Evolutionary conservation across 2,329 filamentous ascomycete species (phyloP), one percentile per base, ranked within the genome.

Genomic region (Erysiphe neolycopersici): DNA sequence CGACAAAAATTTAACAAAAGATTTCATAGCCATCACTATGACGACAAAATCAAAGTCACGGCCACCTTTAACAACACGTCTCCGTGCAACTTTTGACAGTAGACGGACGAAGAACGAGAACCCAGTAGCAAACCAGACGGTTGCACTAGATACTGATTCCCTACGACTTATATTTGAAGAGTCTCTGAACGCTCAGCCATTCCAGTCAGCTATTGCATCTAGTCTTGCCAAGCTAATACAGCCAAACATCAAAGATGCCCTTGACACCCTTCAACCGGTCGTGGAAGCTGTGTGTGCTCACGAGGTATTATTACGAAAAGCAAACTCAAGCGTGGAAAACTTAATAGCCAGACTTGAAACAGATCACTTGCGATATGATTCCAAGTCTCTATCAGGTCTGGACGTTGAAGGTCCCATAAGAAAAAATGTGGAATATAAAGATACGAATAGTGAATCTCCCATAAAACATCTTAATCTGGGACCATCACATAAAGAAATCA

Each of bases 221-320:
- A 54, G 56, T 38, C 45, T 57, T 22, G 54, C 54, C 2, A 47
- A 49, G 31, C 38, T 57, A 16, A 50, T 57, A 12, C 53, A 56
- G 38, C 55, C 55, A 8, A 50, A 52, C 0, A 57, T 57, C 31
- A 56, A 54, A 42, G 47, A 48, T 22, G 55, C 55, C 11, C 45
- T 57, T 10, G 55, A 57, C 44, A 57, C 54, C 2, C 51, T 57
- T 26, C 54, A 57, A 31, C 55, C 55, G 10, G 47, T 57, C 22
- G 53, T 57, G 14, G 54, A 57, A 46, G 51, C 54, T 3, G 55
- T 57, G n/a, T 55, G 56, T 39, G 45, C 48, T 3, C 55, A 57
- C 46, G 53, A 57, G 41, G 35, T 55, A 12, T 46, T 57, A 9
- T 44, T 56, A 35, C 45, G 54, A 44, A 54, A 55, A 45, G 55